phyloP scores from a whole-genome alignment of 495 filamentous ascomycete genomes.

The Aspergillus cavernicola region DNA sequence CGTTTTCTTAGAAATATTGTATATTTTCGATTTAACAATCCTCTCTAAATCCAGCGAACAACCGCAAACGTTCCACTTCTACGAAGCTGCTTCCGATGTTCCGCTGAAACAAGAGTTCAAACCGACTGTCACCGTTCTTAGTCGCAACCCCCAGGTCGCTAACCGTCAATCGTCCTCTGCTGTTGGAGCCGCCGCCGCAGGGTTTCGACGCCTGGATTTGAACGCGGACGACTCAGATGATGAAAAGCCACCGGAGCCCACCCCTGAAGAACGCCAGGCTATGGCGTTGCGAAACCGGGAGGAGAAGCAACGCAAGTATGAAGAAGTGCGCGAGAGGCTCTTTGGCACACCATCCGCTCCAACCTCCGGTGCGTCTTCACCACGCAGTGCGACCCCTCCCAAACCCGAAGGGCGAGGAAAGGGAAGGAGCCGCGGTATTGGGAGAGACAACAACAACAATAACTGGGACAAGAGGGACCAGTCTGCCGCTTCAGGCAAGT shows the following conservation, averaged over 20 bases:
- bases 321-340: conserved; percentile 78
- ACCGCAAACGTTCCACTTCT: conserved; percentile 66
- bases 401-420: conserved; percentile 40
- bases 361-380: conserved; percentile 50
- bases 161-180: conserved; percentile 30
- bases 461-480: conserved; percentile 44
- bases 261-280: conserved; percentile 65
- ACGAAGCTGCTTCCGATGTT: conserved; percentile 60
- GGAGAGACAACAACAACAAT: conserved; percentile 26
- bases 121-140: conserved; percentile 74
- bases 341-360: conserved; percentile 60
- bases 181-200: conserved; percentile 52
- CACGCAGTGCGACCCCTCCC: conserved; percentile 64
- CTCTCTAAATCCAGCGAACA: conserved; percentile 44
- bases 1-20: conserved; percentile 20
- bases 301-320: conserved; percentile 84
- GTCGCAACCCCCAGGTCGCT: conserved; percentile 65
- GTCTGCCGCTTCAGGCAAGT: conserved; percentile 41
- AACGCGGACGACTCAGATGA: conserved; percentile 64
- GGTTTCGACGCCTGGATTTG: conserved; percentile 50
- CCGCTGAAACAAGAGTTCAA: conserved; percentile 81
- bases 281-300: conserved; percentile 73
- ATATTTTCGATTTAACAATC: background rate
- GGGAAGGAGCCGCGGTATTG: conserved; percentile 37
- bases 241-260: conserved; percentile 55